Evolutionary conservation across 371 early-diverging fungal species (phyloP).

Genomic region (Mucor sp.): DNA sequence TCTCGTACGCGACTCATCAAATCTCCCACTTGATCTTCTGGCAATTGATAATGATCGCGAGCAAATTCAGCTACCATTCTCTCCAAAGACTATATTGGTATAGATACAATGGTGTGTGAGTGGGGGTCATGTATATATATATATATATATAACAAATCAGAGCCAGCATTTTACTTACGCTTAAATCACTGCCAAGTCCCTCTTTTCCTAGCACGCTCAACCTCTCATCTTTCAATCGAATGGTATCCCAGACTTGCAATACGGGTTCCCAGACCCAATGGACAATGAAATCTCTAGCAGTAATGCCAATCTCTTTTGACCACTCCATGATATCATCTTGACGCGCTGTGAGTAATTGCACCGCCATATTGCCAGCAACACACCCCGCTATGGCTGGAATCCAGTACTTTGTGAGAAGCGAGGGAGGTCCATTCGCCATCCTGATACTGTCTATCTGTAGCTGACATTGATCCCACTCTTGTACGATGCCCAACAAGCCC

Average conservation of each 20-base stretch:
- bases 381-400: slow-evolving; percentile 48
- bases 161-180: slow-evolving; percentile 39
- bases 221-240: slow-evolving; percentile 77
- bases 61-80: slow-evolving; percentile 89
- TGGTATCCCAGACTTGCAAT: slow-evolving; percentile 72
- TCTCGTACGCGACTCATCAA: slow-evolving; percentile 54
- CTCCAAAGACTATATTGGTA: slow-evolving; percentile 75
- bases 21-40: slow-evolving; percentile 34
- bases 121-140: no score
- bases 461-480: neutral
- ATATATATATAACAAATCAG: no score
- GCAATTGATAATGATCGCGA: slow-evolving; percentile 50
- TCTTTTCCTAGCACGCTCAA: slow-evolving; percentile 77
- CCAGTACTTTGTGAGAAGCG: slow-evolving; percentile 60
- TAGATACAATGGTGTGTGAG: neutral
- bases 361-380: slow-evolving; percentile 33
- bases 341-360: slow-evolving; percentile 36
- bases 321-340: slow-evolving; percentile 51
- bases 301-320: slow-evolving; percentile 49
- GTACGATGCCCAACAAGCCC: neutral
- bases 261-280: slow-evolving; percentile 87
- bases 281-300: slow-evolving; percentile 55
- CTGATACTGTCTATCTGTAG: neutral
- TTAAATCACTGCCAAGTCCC: slow-evolving; percentile 76
- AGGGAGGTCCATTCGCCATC: slow-evolving; percentile 45